Conservation (phyloP, 1,139 yeast species). For the Geotrichum histeridarum region DNA sequence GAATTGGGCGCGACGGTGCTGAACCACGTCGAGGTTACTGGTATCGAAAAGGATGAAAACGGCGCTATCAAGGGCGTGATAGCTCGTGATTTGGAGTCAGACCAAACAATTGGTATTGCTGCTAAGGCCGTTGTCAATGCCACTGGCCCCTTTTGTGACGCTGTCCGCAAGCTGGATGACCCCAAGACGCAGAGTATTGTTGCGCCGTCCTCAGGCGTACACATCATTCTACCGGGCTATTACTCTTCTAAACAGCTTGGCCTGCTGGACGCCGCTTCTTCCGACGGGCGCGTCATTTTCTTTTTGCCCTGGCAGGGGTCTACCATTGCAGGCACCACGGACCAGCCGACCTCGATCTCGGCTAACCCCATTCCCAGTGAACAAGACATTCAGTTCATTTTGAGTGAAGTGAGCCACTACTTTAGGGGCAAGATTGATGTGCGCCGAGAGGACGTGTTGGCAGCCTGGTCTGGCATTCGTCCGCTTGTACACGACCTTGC, state of each 20-base stretch:
- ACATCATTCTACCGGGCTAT: conserved; percentile 85
- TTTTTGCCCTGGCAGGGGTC: conserved; percentile 99
- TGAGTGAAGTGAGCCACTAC: conserved; percentile 83
- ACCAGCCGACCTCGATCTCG: conserved; percentile 61
- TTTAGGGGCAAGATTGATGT: conserved; percentile 72
- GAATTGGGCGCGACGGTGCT: conserved; percentile 85
- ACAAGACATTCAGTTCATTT: conserved; percentile 82
- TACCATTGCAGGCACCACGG: conserved; percentile 95
- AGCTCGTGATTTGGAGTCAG: conserved; percentile 68
- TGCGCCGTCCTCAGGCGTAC: conserved; percentile 95
- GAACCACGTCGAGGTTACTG: conserved; percentile 79
- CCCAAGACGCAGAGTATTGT: conserved; percentile 60
- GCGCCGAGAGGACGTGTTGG: conserved; percentile 80
- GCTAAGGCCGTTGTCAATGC: conserved; percentile 84
- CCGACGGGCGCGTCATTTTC: conserved; percentile 96
- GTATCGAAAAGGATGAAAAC: conserved; percentile 59
- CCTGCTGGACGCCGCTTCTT: conserved; percentile 81
- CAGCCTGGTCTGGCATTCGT: conserved; percentile 97
- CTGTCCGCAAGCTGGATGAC: conserved; percentile 79
- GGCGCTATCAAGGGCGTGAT: conserved; percentile 68
- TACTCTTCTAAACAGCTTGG: conserved; percentile 89
- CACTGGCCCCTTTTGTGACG: conserved; percentile 90
- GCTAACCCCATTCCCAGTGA: conserved; percentile 78
- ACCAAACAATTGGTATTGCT: conserved; percentile 40
- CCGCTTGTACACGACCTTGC: conserved; percentile 90